These are phyloP conservation scores for Sugiyamaella pinicola DNA, from an alignment of 1,139 yeast genomes.

Conservation along the genomic window DNA sequence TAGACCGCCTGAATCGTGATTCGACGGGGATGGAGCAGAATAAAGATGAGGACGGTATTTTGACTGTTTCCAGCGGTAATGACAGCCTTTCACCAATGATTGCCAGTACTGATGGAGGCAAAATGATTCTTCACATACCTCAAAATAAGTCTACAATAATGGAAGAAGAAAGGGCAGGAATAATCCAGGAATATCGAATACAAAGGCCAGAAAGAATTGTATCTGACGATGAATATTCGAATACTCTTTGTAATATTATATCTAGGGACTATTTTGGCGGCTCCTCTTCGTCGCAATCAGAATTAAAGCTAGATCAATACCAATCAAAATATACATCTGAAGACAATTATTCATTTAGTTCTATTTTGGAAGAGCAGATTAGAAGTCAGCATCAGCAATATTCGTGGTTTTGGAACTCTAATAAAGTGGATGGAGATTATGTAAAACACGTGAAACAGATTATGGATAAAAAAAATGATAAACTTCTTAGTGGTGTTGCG, in stretches of 20 bases:
- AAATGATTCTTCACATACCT: slow-evolving; percentile 24
- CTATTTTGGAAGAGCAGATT: slow-evolving; percentile 33
- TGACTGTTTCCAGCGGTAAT: neutral
- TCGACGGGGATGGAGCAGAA: too few species aligned
- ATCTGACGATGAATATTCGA: slow-evolving; percentile 40
- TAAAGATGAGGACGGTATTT: neutral
- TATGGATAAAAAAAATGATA: slow-evolving; percentile 6
- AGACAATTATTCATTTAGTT: slow-evolving; percentile 40
- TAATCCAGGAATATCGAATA: neutral
- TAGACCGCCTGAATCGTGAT: too few species aligned
- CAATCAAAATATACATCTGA: slow-evolving; percentile 41
- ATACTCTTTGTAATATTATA: slow-evolving; percentile 35
- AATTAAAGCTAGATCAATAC: slow-evolving; percentile 28
- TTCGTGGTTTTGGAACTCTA: slow-evolving; percentile 37
- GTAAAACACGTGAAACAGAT: slow-evolving; percentile 15
- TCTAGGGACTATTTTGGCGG: slow-evolving; percentile 39
- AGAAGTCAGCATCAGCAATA: slow-evolving; percentile 28
- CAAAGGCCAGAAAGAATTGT: slow-evolving; percentile 16
- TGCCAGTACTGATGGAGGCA: slow-evolving; percentile 26
- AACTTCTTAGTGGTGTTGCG: slow-evolving; percentile 13
- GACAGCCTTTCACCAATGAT: slow-evolving; percentile 21
- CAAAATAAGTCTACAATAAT: neutral
- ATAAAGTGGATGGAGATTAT: slow-evolving; percentile 25
- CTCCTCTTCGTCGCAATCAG: neutral
- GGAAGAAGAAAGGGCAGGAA: neutral